Conservation (phyloP, 2,329 filamentous ascomycete species). For the Alternaria postmessia region DNA sequence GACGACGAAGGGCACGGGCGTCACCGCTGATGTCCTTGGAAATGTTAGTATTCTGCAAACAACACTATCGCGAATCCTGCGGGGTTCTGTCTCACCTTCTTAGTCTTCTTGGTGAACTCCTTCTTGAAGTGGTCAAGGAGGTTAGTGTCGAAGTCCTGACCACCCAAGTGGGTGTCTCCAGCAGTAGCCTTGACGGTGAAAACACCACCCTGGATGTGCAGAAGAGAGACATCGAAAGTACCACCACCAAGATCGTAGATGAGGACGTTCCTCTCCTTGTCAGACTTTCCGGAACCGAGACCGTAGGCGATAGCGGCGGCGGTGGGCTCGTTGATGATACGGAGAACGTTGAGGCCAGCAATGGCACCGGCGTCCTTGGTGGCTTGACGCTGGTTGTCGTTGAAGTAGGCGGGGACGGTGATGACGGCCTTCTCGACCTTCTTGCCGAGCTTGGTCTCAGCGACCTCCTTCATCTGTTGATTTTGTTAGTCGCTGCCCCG, state of each 20-base stretch:
- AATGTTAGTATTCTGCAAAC: neutral
- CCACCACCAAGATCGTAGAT: conserved; percentile 99
- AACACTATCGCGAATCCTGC: neutral
- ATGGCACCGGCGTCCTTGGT: conserved; percentile 99
- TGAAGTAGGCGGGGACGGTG: conserved; percentile 99
- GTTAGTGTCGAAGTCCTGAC: conserved; percentile 93
- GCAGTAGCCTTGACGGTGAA: conserved; percentile 99
- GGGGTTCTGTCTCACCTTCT: conserved; percentile 20
- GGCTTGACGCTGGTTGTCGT: conserved; percentile 99
- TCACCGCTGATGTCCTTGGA: conserved; percentile 75
- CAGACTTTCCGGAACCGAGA: conserved; percentile 91
- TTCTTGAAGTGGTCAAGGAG: conserved; percentile 97
- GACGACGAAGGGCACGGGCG: conserved; percentile 90
- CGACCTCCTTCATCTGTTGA: conserved; percentile 95
- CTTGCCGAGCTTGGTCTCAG: conserved; percentile 97
- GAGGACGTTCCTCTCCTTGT: conserved; percentile 98
- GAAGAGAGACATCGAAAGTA: conserved; percentile 99
- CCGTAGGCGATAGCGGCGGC: conserved; percentile 98
- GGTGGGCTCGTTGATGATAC: conserved; percentile 99
- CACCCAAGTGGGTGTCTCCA: conserved; percentile 96
- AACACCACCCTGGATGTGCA: conserved; percentile 98
- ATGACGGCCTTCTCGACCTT: conserved; percentile 99
- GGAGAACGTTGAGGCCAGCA: conserved; percentile 94
- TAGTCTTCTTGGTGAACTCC: conserved; percentile 82
- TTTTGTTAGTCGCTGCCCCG: conserved; percentile 29